Conservation (phyloP, 805 yeast species). For the Myxozyma geophila region DNA sequence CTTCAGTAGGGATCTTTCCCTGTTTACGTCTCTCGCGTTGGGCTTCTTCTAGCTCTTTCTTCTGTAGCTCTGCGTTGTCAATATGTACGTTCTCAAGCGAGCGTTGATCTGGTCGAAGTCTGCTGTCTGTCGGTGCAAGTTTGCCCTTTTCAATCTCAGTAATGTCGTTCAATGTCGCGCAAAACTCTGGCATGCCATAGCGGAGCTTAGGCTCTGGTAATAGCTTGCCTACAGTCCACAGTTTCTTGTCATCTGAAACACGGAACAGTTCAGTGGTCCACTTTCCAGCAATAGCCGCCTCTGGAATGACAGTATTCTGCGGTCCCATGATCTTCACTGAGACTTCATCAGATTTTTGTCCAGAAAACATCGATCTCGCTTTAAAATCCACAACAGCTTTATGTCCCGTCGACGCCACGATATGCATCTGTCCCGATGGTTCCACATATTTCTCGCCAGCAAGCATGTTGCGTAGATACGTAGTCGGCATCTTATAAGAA, state of each 20-base stretch:
- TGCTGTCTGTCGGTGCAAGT: conserved; percentile 85
- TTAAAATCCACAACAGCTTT: conserved; percentile 76
- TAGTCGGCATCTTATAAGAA: conserved; percentile 81
- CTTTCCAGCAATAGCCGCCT: conserved; percentile 59
- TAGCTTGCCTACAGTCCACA: conserved; percentile 73
- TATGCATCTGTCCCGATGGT: conserved; percentile 70
- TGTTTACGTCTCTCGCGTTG: conserved; percentile 76
- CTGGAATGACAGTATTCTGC: conserved; percentile 43
- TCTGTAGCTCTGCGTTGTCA: conserved; percentile 72
- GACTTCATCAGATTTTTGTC: conserved; percentile 70
- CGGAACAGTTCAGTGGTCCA: conserved; percentile 76
- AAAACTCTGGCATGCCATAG: conserved; percentile 84
- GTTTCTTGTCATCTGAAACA: conserved; percentile 42
- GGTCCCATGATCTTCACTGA: conserved; percentile 50
- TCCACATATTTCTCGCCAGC: conserved; percentile 96
- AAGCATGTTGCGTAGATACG: conserved; percentile 79
- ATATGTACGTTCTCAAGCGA: conserved; percentile 70
- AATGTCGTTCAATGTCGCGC: conserved; percentile 80
- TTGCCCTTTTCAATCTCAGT: conserved; percentile 67
- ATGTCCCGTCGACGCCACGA: conserved; percentile 67
- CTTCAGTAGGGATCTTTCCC: conserved; percentile 33
- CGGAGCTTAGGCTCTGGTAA: conserved; percentile 62
- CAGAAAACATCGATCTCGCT: conserved; percentile 82
- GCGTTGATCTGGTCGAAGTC: conserved; percentile 84
- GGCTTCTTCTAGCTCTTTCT: conserved; percentile 70